A percentile compares a stretch with the other conserved stretches of the same genome.
These are phyloP conservation scores for Cercospora zeina DNA, from an alignment of 2,329 filamentous ascomycete genomes.

Conservation along the genomic window DNA sequence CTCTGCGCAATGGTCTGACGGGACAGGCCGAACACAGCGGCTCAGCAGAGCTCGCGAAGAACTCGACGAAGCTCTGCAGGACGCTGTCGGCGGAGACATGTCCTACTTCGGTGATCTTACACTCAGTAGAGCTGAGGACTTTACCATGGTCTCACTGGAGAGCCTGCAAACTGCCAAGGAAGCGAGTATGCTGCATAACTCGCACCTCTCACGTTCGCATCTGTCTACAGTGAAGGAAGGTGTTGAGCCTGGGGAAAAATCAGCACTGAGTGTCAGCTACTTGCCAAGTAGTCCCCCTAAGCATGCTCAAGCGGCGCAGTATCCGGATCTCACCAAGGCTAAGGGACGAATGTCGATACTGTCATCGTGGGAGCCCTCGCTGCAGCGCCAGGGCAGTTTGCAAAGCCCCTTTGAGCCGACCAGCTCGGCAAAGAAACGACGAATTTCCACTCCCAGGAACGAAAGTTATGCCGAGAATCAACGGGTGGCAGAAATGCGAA, in stretches of 20 bases:
- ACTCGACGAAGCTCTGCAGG: constrained; percentile 36
- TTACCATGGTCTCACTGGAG: constrained; percentile 54
- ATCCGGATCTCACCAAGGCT: constrained; percentile 25
- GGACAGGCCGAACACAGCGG: constrained; percentile 29
- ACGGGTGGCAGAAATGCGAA: constrained; percentile 2
- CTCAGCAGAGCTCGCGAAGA: constrained; percentile 38
- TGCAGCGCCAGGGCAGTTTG: constrained; percentile 9
- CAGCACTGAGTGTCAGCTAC: constrained; percentile 31
- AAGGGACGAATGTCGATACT: constrained; percentile 2
- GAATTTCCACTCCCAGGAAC: constrained; percentile 1
- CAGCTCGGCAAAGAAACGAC: constrained; percentile 21
- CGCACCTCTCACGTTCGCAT: constrained; percentile 14
- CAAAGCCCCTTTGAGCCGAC: constrained; percentile 18
- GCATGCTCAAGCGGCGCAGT: constrained; percentile 14
- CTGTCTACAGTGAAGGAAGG: constrained; percentile 14
- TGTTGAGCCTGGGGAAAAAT: constrained; percentile 23
- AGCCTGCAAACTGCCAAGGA: constrained; percentile 44
- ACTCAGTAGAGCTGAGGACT: constrained; percentile 51
- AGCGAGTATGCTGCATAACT: constrained; percentile 25
- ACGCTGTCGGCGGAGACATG: constrained; percentile 34
- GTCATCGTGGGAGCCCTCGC: constrained; percentile 12
- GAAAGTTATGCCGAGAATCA: constrained; percentile 23
- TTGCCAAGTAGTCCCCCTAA: constrained; percentile 40
- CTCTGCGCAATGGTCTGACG: constrained; percentile 21
- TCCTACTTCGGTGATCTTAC: constrained; percentile 46